phyloP scores from a whole-genome alignment of 2,329 filamentous ascomycete genomes.

The Nothophoma quercina region DNA sequence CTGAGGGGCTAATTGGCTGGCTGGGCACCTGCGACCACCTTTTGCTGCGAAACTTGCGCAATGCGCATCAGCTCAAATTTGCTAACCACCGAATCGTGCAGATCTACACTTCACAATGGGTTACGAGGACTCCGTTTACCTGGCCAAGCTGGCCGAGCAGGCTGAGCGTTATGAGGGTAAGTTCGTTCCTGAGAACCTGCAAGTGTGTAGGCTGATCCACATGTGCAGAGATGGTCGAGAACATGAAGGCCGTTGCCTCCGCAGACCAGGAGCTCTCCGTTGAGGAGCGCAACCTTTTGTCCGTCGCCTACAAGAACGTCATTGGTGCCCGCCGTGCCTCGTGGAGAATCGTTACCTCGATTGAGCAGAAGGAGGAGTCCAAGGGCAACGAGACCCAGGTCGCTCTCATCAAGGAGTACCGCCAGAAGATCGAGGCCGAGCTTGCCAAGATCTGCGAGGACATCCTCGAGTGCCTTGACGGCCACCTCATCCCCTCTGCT shows the following conservation, averaged over 20 bases:
- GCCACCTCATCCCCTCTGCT: conserved; percentile 92
- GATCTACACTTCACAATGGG: conserved; percentile 74
- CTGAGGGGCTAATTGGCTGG: conserved; percentile 26
- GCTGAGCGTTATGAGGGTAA: conserved; percentile 99
- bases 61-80: conserved; percentile 17
- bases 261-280: conserved; percentile 73
- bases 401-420: conserved; percentile 94
- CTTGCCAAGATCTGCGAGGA: conserved; percentile 98
- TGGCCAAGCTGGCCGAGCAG: conserved; percentile 99
- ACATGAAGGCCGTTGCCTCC: conserved; percentile 98
- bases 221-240: conserved; percentile 92
- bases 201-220: conserved; percentile 25
- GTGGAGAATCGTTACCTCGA: conserved; percentile 97
- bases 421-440: conserved; percentile 96
- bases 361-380: conserved; percentile 99
- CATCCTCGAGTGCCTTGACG: conserved; percentile 91
- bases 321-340: conserved; percentile 95
- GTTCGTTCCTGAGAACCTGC: conserved; percentile 21
- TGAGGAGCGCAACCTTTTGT: conserved; percentile 96
- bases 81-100: conserved; percentile 35
- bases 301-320: conserved; percentile 99
- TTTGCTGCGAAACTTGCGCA: conserved; percentile 23
- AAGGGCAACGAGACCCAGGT: conserved; percentile 97
- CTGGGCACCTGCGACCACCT: conserved; percentile 21
- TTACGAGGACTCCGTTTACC: conserved; percentile 99